A percentile compares a stretch with the other conserved stretches of the same genome.
These are phyloP conservation scores for Saccharomycopsis babjevae DNA, from an alignment of 805 yeast species.

Conservation along the genomic window DNA sequence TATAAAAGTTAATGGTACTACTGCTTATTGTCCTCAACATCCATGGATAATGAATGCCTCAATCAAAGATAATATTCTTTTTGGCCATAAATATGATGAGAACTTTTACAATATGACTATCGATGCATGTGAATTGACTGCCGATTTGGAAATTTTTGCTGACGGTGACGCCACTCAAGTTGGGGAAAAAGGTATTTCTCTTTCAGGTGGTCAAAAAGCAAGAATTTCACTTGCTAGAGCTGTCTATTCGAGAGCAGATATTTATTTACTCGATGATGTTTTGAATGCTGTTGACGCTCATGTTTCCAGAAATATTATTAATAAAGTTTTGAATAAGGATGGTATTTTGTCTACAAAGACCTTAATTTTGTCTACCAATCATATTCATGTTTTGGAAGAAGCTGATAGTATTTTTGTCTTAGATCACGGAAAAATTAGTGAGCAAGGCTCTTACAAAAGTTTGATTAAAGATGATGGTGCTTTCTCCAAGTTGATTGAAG, in stretches of 20 bases:
- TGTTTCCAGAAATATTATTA: conserved; percentile 47
- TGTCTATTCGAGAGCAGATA: conserved; percentile 50
- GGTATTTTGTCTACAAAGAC: conserved; percentile 46
- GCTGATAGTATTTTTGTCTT: conserved; percentile 55
- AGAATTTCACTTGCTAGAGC: conserved; percentile 60
- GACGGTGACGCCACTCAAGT: conserved; percentile 46
- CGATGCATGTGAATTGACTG: conserved; percentile 39
- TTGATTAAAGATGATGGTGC: conserved; percentile 29
- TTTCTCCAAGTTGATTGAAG: conserved; percentile 21
- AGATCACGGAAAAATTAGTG: conserved; percentile 43
- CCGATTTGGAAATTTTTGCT: conserved; percentile 38
- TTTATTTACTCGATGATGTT: conserved; percentile 53
- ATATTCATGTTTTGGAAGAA: conserved; percentile 42
- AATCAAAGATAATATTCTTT: conserved; percentile 40
- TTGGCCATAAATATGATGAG: conserved; percentile 38
- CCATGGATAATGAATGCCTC: conserved; percentile 46
- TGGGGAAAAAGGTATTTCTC: conserved; percentile 52
- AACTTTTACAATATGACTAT: conserved; percentile 33
- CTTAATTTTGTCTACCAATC: conserved; percentile 48
- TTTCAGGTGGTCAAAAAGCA: conserved; percentile 57
- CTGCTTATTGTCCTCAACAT: conserved; percentile 54
- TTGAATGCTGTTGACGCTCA: conserved; percentile 67
- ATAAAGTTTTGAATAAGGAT: conserved; percentile 33
- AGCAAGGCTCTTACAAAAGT: conserved; percentile 44
- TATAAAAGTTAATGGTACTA: conserved; percentile 29